Base-by-base conservation (phyloP, 1,284 basidiomycete genomes). In the Malassezia psittaci region DNA sequence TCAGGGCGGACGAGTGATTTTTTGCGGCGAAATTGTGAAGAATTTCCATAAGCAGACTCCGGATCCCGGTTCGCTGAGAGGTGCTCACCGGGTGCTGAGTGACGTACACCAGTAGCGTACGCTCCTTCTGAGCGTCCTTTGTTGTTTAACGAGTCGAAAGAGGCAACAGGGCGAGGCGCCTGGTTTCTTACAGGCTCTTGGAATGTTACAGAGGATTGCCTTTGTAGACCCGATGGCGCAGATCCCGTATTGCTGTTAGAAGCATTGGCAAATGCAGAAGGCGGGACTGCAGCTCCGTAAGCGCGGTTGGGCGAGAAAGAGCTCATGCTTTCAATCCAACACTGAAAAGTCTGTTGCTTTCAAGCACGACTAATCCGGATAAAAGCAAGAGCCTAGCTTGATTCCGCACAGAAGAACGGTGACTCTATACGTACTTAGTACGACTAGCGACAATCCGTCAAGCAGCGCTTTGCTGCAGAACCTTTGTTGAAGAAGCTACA, bases 1-100 rank as follows among this genome's bases (percentile, higher is more conserved):
- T 98, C 93, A 8, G 94, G 93, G 54, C 83, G 80, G 52, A 96
- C 88, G 45, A 98, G 81, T 71, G 86, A 89, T 81, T 91, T 93
- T 80, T 96, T 96, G 72, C 91, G 78, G 54, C 79, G 77, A 43
- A 87, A 67, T 36, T 66, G 62, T 43, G 57, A 50, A 42, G 65
- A 65, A 34, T 61, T 59, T 6, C 57, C 60, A 46, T 65, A 64
- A 56, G 68, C 69, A 2, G 59, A 40, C 48, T 72, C 69, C 18
- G 66, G 60, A 46, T 72, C 69, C 44, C 64, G 64, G 12, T n/a
- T 10, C 8, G 32, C 19, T 29, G 24, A 11, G 43, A 15, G 29
- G 59, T 58, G 55, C 55, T 59, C 44, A 2, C 18, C 32, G 4
- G 34, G 36, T 8, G 11, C 32, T 15, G 44, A 46, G 12, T 29